Evolutionary conservation across 805 yeast genomes (phyloP).

Genomic region (Hanseniaspora vineae): DNA sequence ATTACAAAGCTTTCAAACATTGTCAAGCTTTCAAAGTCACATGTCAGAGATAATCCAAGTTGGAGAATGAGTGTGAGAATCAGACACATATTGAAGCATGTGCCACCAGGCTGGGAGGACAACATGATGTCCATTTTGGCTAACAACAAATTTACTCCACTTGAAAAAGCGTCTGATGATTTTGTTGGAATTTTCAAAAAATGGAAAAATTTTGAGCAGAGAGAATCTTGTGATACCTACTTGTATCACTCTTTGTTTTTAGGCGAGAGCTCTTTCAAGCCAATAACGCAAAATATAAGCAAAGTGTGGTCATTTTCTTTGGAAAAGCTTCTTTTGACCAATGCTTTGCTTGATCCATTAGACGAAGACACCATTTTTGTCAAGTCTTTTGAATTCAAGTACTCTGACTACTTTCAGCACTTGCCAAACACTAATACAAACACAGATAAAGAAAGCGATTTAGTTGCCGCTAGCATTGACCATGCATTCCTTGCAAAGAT

Average conservation of each 20-base stretch:
- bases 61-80: constrained; percentile 80
- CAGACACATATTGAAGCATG: constrained; percentile 51
- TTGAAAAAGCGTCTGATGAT: constrained; percentile 37
- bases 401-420: background rate
- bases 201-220: constrained; percentile 92
- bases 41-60: constrained; percentile 66
- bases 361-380: background rate
- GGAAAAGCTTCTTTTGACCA: background rate
- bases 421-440: no score
- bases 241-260: constrained; percentile 41
- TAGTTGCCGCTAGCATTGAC: no score
- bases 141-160: constrained; percentile 29
- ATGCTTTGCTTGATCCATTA: background rate
- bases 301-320: background rate
- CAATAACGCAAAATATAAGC: background rate
- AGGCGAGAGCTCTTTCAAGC: constrained; percentile 7
- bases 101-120: constrained; percentile 42
- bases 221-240: constrained; percentile 42
- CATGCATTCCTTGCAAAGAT: no score
- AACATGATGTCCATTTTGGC: constrained; percentile 22
- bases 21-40: constrained; percentile 55
- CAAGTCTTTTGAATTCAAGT: background rate
- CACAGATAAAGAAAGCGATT: no score
- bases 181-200: constrained; percentile 48
- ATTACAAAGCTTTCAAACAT: constrained; percentile 81